These are phyloP conservation scores for Epichloe sibirici DNA, from an alignment of 2,329 filamentous ascomycete genomes.

Conservation along the genomic window DNA sequence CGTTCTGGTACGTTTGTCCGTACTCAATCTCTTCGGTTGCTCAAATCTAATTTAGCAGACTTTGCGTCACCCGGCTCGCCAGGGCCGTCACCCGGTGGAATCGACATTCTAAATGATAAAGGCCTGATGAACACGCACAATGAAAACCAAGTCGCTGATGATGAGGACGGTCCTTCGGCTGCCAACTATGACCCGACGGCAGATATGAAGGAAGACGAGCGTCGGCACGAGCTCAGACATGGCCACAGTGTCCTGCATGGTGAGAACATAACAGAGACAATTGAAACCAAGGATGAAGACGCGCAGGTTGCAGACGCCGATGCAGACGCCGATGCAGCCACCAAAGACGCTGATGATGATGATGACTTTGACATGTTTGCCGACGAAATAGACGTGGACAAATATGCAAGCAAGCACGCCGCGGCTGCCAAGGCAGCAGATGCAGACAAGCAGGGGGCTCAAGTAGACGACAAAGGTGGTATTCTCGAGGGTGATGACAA, in stretches of 20 bases:
- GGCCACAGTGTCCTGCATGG: slow-evolving; percentile 41
- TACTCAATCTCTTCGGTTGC: not conserved
- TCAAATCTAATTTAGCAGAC: slow-evolving; percentile 18
- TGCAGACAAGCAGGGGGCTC: slow-evolving; percentile 34
- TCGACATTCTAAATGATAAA: slow-evolving; percentile 54
- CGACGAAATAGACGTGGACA: slow-evolving; percentile 59
- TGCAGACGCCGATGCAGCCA: slow-evolving; percentile 14
- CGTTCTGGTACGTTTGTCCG: slow-evolving; percentile 32
- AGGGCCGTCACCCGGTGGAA: slow-evolving; percentile 40
- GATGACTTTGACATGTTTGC: slow-evolving; percentile 86
- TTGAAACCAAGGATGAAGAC: not conserved
- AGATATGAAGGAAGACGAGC: slow-evolving; percentile 77
- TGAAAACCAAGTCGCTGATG: slow-evolving; percentile 22
- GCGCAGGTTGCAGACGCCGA: slow-evolving; percentile 6
- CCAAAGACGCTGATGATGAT: slow-evolving; percentile 50
- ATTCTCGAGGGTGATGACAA: slow-evolving; percentile 88
- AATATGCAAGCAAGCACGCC: slow-evolving; percentile 44
- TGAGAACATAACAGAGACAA: slow-evolving; percentile 16
- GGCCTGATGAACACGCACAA: slow-evolving; percentile 52
- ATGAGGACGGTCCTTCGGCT: slow-evolving; percentile 70
- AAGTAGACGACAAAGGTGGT: slow-evolving; percentile 55
- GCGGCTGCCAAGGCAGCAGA: slow-evolving; percentile 24
- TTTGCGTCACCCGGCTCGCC: slow-evolving; percentile 30
- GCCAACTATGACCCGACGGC: slow-evolving; percentile 83
- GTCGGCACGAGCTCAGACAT: slow-evolving; percentile 54